Conservation (phyloP, 345 rosid species). For the Eucalyptus polyanthemos region DNA sequence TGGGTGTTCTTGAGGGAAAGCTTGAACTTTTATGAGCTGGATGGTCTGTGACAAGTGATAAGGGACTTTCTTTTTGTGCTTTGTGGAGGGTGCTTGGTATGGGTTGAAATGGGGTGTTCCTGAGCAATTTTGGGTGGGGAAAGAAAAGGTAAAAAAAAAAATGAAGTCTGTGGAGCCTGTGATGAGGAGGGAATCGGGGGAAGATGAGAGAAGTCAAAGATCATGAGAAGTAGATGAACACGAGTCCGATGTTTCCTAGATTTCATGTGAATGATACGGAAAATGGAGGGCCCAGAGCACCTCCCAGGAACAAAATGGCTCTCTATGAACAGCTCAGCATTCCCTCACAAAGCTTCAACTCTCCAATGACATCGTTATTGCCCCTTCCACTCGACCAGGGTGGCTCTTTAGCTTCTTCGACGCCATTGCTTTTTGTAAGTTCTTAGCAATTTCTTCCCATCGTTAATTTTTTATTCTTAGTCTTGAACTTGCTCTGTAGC, state of each 20-base stretch:
- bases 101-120: background rate
- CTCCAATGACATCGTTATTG: slow-evolving; percentile 7
- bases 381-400: slow-evolving; percentile 17
- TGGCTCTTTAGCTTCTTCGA: slow-evolving; percentile 17
- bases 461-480: background rate
- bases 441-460: background rate
- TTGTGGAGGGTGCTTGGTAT: background rate
- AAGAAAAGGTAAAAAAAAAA: background rate
- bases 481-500: background rate
- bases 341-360: slow-evolving; percentile 34
- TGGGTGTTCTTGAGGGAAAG: background rate
- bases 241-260: slow-evolving; percentile 58
- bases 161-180: background rate
- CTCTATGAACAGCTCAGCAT: slow-evolving; percentile 54
- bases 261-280: slow-evolving; percentile 60
- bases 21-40: background rate
- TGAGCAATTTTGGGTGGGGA: background rate
- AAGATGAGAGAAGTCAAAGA: slow-evolving; percentile 28
- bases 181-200: background rate
- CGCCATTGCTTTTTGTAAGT: background rate
- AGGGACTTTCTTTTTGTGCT: background rate
- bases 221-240: slow-evolving; percentile 16
- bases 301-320: slow-evolving; percentile 81
- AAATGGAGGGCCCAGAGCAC: slow-evolving; percentile 56
- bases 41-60: background rate